Evolutionary conservation across 345 rosid genomes (phyloP), one percentile per base, ranked within the genome.

Genomic region (Arabidopsis suecica): DNA sequence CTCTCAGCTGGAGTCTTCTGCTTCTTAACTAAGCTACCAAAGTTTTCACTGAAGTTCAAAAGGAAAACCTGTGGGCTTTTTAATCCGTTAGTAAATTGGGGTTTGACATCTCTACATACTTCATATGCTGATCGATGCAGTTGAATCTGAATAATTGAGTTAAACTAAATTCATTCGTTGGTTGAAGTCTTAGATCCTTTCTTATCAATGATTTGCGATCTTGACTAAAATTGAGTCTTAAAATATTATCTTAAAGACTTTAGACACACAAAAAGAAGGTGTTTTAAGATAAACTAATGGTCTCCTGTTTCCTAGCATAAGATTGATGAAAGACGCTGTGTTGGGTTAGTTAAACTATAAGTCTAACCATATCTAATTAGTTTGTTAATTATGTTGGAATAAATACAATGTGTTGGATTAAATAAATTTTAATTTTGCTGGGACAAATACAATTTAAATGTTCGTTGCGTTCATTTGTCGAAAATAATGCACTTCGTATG

Each of bases 401-500:
- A 48, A 48, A 74, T 74, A 18, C 36, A 47, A 25, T 45, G 16
- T 32, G 42, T 42, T 20, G 28, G 64, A 10, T 64, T 42, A 54
- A 42, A 54, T n/a, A 63, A 30, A 62, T 0, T 3, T 12, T 9
- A 34, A 13, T 37, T n/a, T 10, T 37, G 51, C n/a, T 51, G 25
- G 20, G 47, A 13, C 47, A 28, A 50, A 23, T 18, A 51, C 23
- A 10, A 22, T n/a, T 16, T 16, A 16, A 16, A 16, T 44, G 38
- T 55, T 33, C 32, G 20, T 38, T 61, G 65, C 20, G 23, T 33
- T 57, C 28, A 30, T 40, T 40, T 9, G 44, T 49, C 44, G 7
- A 62, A 62, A 53, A 72, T 53, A 53, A 63, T 72, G 77, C 37
- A 54, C 18, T 33, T 54, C 41, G 64, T 73, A 44, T 64, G 63